Percentiles rank a stretch among this genome's conserved stretches.
Conservation (phyloP, 1,139 yeast species). For the Candida dubliniensis region DNA sequence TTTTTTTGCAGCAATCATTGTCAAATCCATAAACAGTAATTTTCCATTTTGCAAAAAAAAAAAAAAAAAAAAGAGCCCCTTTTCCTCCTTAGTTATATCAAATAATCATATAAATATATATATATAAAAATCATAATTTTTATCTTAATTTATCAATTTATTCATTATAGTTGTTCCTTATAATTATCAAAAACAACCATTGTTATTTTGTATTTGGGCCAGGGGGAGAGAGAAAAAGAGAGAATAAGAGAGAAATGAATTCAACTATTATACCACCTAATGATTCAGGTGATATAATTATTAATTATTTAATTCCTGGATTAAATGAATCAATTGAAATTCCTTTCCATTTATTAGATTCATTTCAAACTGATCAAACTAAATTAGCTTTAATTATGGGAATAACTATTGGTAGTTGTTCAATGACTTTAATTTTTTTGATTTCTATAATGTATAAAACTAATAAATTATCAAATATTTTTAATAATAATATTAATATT, state of each 20-base stretch:
- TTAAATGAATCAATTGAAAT: slow-evolving; percentile 6
- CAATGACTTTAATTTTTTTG: slow-evolving; percentile 22
- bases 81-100: neutral
- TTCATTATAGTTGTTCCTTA: too few species aligned
- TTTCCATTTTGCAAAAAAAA: slow-evolving; percentile 4
- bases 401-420: slow-evolving; percentile 30
- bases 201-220: too few species aligned
- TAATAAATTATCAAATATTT: neutral
- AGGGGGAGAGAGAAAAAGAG: too few species aligned
- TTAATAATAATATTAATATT: too few species aligned
- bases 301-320: slow-evolving; percentile 11
- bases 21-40: slow-evolving; percentile 6
- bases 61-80: neutral
- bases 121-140: too few species aligned
- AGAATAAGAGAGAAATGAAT: too few species aligned
- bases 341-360: slow-evolving; percentile 9
- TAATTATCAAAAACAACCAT: too few species aligned
- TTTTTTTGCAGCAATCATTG: slow-evolving; percentile 8
- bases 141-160: too few species aligned
- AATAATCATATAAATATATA: too few species aligned
- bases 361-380: slow-evolving; percentile 4
- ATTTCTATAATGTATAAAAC: slow-evolving; percentile 34
- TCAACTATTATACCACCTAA: neutral
- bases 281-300: slow-evolving; percentile 9
- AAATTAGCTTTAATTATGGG: slow-evolving; percentile 17